A percentile compares a stretch with the other conserved stretches of the same genome.
These are phyloP conservation scores for Myriangium duriaei DNA, from an alignment of 2,329 filamentous ascomycete species.

Conservation along the genomic window DNA sequence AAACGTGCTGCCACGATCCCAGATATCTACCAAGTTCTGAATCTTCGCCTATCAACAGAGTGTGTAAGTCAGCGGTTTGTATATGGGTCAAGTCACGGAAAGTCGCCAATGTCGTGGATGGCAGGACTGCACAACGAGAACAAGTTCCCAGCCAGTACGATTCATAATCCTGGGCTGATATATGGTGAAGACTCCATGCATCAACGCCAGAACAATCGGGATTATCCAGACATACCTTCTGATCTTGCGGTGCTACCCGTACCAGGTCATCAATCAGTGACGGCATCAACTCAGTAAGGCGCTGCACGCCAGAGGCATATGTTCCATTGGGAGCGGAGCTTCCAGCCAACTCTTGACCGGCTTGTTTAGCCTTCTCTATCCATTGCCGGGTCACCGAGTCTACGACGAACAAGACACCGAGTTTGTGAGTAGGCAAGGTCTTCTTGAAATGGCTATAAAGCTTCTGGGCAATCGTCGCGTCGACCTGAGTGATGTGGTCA, in stretches of 20 bases:
- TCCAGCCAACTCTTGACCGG: slow-evolving; percentile 65
- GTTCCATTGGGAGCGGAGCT: slow-evolving; percentile 77
- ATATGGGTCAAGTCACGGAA: no score
- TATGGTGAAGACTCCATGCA: no score
- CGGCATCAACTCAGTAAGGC: slow-evolving; percentile 89
- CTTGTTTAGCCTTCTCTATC: slow-evolving; percentile 85
- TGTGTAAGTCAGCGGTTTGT: slow-evolving; percentile 8
- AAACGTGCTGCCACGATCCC: slow-evolving; percentile 92
- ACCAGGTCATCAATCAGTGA: slow-evolving; percentile 92
- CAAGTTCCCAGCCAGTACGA: no score
- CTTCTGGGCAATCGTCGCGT: slow-evolving; percentile 89
- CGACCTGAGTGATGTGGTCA: slow-evolving; percentile 53
- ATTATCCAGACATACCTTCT: slow-evolving; percentile 71
- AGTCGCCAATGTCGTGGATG: no score
- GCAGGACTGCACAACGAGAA: no score
- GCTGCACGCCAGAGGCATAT: slow-evolving; percentile 86
- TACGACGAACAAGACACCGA: slow-evolving; percentile 99
- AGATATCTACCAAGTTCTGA: slow-evolving; percentile 89
- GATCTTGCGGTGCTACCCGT: slow-evolving; percentile 74
- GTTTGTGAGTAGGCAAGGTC: slow-evolving; percentile 85
- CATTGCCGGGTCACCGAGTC: slow-evolving; percentile 98
- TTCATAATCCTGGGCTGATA: no score
- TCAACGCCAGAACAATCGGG: neutral
- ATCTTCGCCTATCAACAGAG: slow-evolving; percentile 82
- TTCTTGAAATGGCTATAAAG: slow-evolving; percentile 97